Evolutionary conservation across 805 yeast species (phyloP), one percentile per base, ranked within the genome.

Genomic region (Zygoascus flipseniorum): DNA sequence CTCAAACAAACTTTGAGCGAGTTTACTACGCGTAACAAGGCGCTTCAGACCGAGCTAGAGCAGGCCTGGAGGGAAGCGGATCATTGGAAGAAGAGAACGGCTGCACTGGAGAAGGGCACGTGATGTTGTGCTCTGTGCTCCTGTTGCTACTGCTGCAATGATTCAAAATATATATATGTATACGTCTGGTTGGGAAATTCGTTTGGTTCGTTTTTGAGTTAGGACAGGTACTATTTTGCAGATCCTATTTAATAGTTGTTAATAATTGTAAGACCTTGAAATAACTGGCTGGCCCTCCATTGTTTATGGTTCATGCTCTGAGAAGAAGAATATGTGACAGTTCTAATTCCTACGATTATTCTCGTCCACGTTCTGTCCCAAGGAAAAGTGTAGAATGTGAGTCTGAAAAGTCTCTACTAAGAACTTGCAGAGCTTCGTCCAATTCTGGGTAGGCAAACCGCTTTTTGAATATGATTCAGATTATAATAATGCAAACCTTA

Each of bases 41-140:
- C 88, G 70, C 77, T 92, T 67, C 89, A 89, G 72, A 78, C 77
- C 52, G 97, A 90, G 71, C 78, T 92, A 62, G 95, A 88, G 61
- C 83, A 88, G 65, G 95, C 97, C 14, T 92, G 92, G 76, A 78
- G 95, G 60, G 97, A 90, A 66, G 83, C 86, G 53, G 97, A 92
- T 66, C 83, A 79, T 57, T 85, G 89, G 82, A 86, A 89, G 47
- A 41, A 43, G 52, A 5, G 51, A 48, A 19, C 43, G 11, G 31
- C 14, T 23, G 20, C 42, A 14, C 16, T 43, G 41, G 35, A 31
- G 42, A 31, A 37, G 31, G 32, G 18, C 6, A 13, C 28, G 42
- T 44, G 28, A 23, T 23, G 28, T 23, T 23, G 28, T 6, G 6
- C 28, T 23, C 6, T 23, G 28, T 3, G 28, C 28, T 23, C 28